These are phyloP conservation scores for Clitocybe nebularis DNA, from an alignment of 1,284 basidiomycete genomes.

Conservation along the genomic window DNA sequence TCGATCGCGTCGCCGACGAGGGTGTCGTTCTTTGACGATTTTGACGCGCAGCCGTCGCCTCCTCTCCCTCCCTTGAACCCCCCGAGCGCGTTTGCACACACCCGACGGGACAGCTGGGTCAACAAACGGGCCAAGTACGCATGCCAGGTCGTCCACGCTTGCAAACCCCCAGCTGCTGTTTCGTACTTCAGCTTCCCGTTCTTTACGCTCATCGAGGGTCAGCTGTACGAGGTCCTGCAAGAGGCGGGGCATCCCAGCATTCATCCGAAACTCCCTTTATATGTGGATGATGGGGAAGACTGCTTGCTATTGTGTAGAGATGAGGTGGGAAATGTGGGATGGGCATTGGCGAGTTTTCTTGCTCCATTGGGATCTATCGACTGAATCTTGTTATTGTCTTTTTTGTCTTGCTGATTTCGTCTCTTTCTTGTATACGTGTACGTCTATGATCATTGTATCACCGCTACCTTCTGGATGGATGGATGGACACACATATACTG, in stretches of 20 bases:
- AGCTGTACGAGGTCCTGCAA: slow-evolving; percentile 61
- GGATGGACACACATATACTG: slow-evolving; percentile 14
- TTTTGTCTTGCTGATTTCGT: neutral
- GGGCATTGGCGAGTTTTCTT: slow-evolving; percentile 77
- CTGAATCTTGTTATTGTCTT: neutral
- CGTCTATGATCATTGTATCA: neutral
- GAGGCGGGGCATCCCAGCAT: slow-evolving; percentile 74
- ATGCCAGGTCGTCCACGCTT: slow-evolving; percentile 63
- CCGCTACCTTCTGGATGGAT: neutral
- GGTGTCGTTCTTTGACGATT: slow-evolving; percentile 14
- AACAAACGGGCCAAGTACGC: slow-evolving; percentile 52
- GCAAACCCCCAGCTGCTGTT: slow-evolving; percentile 55
- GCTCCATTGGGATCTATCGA: slow-evolving; percentile 40
- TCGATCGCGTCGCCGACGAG: slow-evolving; percentile 12
- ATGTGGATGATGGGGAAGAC: slow-evolving; percentile 77
- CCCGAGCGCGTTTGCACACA: slow-evolving; percentile 16
- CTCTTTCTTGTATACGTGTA: slow-evolving; percentile 1
- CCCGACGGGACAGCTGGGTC: slow-evolving; percentile 37
- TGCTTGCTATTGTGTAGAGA: slow-evolving; percentile 65
- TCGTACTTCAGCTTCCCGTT: slow-evolving; percentile 73
- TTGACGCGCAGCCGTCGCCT: slow-evolving; percentile 10
- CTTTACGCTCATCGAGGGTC: slow-evolving; percentile 57
- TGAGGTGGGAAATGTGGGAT: slow-evolving; percentile 54
- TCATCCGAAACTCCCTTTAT: slow-evolving; percentile 65
- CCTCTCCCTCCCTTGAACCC: slow-evolving; percentile 16